phyloP scores from a whole-genome alignment of 345 rosid species.

The Eucalyptus tenuipes region DNA sequence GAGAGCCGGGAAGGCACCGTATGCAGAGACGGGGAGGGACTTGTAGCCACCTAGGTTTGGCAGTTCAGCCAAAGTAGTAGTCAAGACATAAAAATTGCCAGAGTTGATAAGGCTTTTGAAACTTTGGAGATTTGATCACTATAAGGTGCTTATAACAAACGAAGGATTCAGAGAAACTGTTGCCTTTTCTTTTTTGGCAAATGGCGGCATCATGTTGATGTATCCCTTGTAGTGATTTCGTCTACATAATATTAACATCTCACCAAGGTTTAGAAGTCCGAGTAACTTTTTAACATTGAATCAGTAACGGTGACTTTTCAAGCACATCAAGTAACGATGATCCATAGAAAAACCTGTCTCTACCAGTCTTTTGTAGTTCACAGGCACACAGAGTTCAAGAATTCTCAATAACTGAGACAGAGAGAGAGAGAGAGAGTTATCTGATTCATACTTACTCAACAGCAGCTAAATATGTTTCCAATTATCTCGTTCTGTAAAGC shows the following conservation, averaged over 20 bases:
- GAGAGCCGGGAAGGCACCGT: background rate
- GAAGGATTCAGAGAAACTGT: background rate
- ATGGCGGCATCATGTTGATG: background rate
- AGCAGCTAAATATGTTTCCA: background rate
- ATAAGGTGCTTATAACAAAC: background rate
- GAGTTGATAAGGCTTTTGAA: background rate
- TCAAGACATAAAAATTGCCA: background rate
- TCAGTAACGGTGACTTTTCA: background rate
- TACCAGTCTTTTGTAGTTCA: background rate
- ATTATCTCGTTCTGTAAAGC: background rate
- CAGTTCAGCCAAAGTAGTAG: background rate
- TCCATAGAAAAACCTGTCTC: background rate
- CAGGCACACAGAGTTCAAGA: no score
- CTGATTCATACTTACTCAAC: no score
- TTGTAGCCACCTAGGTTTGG: background rate
- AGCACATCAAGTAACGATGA: background rate
- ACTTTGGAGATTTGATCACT: background rate
- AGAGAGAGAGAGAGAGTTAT: no score
- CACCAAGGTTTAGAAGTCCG: background rate
- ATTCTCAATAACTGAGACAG: no score
- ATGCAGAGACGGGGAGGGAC: background rate
- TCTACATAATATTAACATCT: no score
- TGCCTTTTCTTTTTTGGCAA: background rate
- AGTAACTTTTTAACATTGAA: background rate
- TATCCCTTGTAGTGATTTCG: background rate